These are phyloP conservation scores for Trametes meyenii DNA, from an alignment of 768 basidiomycete genomes.

Conservation along the genomic window DNA sequence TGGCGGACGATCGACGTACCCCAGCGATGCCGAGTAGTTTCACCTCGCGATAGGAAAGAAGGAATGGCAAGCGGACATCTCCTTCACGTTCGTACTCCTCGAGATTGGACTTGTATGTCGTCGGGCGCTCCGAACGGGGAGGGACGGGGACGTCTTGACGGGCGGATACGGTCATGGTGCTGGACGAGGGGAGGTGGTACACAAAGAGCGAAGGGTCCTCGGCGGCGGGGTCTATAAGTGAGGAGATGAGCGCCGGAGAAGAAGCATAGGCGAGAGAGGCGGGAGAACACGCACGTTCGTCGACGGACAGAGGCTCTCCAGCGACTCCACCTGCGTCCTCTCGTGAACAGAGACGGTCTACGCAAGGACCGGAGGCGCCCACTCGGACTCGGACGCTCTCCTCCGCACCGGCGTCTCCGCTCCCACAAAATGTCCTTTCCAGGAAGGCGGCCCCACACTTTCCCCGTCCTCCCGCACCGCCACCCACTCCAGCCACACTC, in stretches of 20 bases:
- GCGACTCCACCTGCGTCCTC: constrained; percentile 13
- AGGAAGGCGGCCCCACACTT: constrained; percentile 4
- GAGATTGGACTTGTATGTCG: constrained; percentile 26
- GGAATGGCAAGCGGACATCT: constrained; percentile 40
- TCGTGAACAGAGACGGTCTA: background rate
- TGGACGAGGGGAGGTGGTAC: background rate
- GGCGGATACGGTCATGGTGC: constrained; percentile 6
- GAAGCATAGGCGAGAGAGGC: background rate
- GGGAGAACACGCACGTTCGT: constrained; percentile 20
- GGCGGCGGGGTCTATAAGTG: background rate
- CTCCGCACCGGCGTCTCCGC: constrained; percentile 7
- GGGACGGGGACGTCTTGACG: background rate
- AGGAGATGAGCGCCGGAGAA: background rate
- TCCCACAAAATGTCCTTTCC: constrained; percentile 4
- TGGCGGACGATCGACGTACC: constrained; percentile 38
- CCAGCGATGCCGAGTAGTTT: constrained; percentile 67
- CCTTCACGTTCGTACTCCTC: constrained; percentile 40
- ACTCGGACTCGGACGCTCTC: background rate
- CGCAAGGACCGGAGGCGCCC: background rate
- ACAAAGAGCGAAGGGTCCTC: constrained; percentile 4
- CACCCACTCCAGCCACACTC: constrained; percentile 2
- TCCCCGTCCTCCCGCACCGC: constrained; percentile 2
- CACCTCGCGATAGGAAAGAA: constrained; percentile 49
- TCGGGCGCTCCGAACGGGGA: constrained; percentile 2
- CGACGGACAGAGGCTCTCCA: constrained; percentile 4